A percentile compares a stretch with the other conserved stretches of the same genome.
phyloP scores from a whole-genome alignment of 2,329 filamentous ascomycete species.

The Fusarium sp. region DNA sequence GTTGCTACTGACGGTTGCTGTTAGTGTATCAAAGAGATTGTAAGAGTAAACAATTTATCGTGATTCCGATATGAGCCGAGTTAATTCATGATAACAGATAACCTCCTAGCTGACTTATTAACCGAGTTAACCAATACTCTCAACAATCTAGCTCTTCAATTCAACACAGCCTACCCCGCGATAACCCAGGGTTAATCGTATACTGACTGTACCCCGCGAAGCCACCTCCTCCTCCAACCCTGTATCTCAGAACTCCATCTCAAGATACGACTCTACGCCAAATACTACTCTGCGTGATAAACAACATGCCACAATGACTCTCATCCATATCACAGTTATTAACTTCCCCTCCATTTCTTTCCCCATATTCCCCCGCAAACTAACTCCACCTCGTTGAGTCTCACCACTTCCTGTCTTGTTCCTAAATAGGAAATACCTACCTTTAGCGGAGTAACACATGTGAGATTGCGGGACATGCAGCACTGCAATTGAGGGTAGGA shows the following conservation, averaged over 20 bases:
- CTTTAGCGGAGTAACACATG: slow-evolving; percentile 10
- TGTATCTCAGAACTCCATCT: neutral
- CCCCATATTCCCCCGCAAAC: slow-evolving; percentile 37
- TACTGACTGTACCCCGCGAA: neutral
- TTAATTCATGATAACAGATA: slow-evolving; percentile 10
- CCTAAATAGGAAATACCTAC: slow-evolving; percentile 14
- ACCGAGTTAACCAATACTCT: neutral
- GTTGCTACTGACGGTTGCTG: slow-evolving; percentile 8
- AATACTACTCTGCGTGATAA: slow-evolving; percentile 19
- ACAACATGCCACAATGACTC: slow-evolving; percentile 21
- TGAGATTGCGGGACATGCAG: neutral
- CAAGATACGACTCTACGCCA: neutral
- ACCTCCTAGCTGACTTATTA: neutral
- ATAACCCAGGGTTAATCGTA: neutral
- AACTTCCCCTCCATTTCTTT: slow-evolving; percentile 10
- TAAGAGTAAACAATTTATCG: neutral
- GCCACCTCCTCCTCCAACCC: neutral
- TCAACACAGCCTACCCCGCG: neutral
- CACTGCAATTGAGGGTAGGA: neutral
- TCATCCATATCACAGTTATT: neutral
- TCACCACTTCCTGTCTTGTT: slow-evolving; percentile 28
- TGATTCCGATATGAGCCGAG: slow-evolving; percentile 26
- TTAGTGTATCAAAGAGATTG: neutral
- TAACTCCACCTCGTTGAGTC: slow-evolving; percentile 22
- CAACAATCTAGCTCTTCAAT: neutral